Base-by-base conservation (phyloP, 768 basidiomycete species). In the Amanita rimosa region DNA sequence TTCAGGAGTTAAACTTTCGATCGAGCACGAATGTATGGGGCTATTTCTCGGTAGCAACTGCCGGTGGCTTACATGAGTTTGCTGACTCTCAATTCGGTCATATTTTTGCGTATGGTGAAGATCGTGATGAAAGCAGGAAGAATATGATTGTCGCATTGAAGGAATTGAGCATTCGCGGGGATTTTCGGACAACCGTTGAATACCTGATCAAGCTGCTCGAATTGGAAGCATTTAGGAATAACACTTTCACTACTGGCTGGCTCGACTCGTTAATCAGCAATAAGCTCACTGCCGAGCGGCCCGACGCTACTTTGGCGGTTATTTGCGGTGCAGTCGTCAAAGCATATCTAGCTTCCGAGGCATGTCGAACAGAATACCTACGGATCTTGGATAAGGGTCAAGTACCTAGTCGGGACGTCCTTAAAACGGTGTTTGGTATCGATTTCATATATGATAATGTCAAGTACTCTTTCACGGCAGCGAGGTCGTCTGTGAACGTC, bases 21-120 rank as follows among this genome's bases (percentile, higher is more conserved):
- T 97, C 94, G 22, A 96, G 88, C 66, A 97, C 92, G 39, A 99
- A 99, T 54, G 96, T 99, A 39, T 99, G 96, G 96, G 96, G 96
- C 53, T 99, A 99, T 71, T 99, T 99, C 75, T 98, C 96, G 13
- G 96, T 99, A 58, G 81, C 80, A 38, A 85, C 85, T 11, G 85
- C 94, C 8, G 96, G 96, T 63, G 96, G 95, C 64, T 78, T 99
- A 47, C 96, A 99, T 67, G 94, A 99, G 66, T 98, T 93, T 58
- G 96, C 96, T 36, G 96, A 99, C 66, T 98, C 95, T 7, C 96
- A 99, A 58, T 98, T 99, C 60, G 96, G 96, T 47, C 96, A 99
- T 62, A 97, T 98, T 62, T 99, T 99, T 57, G 96, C 95, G 14
- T 97, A 97, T 58, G 96, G 96, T 46, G 87, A 94, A 65, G 95